A percentile compares a stretch with the other conserved stretches of the same genome.
Conservation (phyloP, 2,329 filamentous ascomycete species). For the Aspergillus sp. region DNA sequence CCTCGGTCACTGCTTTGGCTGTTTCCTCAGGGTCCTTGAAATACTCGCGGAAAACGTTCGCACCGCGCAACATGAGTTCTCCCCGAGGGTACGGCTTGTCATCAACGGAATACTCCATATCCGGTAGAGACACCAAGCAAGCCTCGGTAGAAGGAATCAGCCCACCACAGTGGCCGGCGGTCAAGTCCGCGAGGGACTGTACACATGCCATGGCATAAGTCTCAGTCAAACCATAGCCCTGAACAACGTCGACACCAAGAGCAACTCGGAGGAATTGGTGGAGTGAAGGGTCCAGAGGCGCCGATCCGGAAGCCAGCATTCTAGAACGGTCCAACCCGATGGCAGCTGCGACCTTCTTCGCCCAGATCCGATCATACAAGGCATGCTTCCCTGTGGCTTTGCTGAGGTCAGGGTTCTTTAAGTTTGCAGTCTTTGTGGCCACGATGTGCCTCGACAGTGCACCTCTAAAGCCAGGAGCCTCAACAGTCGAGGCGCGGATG, state of each 20-base stretch:
- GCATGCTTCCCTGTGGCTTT: constrained; percentile 66
- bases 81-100: constrained; percentile 90
- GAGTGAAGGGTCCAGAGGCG: constrained; percentile 83
- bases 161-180: constrained; percentile 77
- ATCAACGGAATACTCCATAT: constrained; percentile 87
- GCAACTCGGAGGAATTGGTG: constrained; percentile 86
- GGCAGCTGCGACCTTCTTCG: constrained; percentile 79
- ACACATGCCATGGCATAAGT: constrained; percentile 76
- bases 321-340: constrained; percentile 75
- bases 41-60: constrained; percentile 81
- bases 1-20: constrained; percentile 73
- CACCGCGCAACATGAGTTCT: constrained; percentile 81
- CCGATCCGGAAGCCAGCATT: constrained; percentile 82
- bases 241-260: constrained; percentile 74
- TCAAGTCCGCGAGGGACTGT: constrained; percentile 71
- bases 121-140: constrained; percentile 83
- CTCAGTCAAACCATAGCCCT: constrained; percentile 94
- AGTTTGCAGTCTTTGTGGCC: constrained; percentile 73
- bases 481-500: constrained; percentile 75
- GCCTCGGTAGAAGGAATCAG: constrained; percentile 69
- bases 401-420: constrained; percentile 67
- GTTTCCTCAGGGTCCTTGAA: constrained; percentile 90
- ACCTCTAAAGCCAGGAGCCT: constrained; percentile 78
- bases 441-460: constrained; percentile 78
- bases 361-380: constrained; percentile 72